Evolutionary conservation across 805 yeast genomes (phyloP), one percentile per base, ranked within the genome.

Genomic region (Ogataea sp.): DNA sequence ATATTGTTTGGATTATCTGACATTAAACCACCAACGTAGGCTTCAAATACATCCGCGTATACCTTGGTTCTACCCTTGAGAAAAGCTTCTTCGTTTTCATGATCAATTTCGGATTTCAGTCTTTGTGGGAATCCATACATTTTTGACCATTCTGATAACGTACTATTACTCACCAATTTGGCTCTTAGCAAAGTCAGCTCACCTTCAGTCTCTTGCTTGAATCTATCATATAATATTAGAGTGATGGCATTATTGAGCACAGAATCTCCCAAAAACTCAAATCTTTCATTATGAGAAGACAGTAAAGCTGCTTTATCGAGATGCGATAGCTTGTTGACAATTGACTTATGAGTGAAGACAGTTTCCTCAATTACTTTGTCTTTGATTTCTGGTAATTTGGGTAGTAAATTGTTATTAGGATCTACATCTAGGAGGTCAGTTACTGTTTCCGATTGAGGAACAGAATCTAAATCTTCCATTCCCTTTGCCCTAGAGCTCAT

Each of bases 211-310:
- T 79, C 80, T 33, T 68, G 61, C 0, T 94, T 93, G 49, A 81
- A 83, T 40, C 71, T 59, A 21, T 73, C 68, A 50, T 70, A 87
- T 15, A 86, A 66, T 32, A 89, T 68, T 42, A 73, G 64, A 0
- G 96, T 81, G 39, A 83, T 78, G n/a, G 80, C 65, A 39, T 72
- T 73, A 53, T 85, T 83, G 43, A 90, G 63, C 17, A 87, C 73
- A 1, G 97, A 79, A 62, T 90, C 97, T 14, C 97, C 97, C 33
- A 86, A 64, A 53, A 87, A 90, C 62, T 90, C 97, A 18, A 88
- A 65, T 37, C 96, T 69, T 65, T 89, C 97, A 56, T 90, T 85
- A 50, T 86, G 89, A 2, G 79, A 64, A 38, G 69, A 64, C 20
- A 82, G 64, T 39, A 73, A 64, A 46, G 82, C 90, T 4, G 62